Percentiles rank a stretch among this genome's conserved stretches.
phyloP scores from a whole-genome alignment of 208 protist genomes.

The Crithidia fasciculata region DNA sequence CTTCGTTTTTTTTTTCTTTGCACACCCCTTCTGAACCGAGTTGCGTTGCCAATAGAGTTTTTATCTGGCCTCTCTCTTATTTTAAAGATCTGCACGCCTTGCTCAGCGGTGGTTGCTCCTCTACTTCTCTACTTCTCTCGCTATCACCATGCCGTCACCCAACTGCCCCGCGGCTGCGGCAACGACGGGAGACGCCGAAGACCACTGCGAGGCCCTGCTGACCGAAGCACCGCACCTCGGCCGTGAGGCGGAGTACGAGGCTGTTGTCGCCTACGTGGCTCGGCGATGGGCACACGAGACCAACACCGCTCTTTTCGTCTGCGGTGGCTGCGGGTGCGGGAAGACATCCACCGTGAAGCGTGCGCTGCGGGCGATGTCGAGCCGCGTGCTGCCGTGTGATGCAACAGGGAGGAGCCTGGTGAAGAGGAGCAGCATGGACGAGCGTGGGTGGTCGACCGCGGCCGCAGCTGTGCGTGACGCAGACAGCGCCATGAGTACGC shows the following conservation, averaged over 20 bases:
- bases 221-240: slow-evolving; percentile 33
- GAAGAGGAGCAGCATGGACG: slow-evolving; percentile 19
- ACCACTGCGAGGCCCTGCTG: slow-evolving; percentile 24
- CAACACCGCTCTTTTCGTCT: slow-evolving; percentile 75
- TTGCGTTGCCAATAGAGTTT: too few relatives aligned
- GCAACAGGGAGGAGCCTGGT: slow-evolving; percentile 23
- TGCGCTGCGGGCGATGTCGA: slow-evolving; percentile 61
- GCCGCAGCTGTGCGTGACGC: not conserved
- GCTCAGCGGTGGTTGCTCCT: too few relatives aligned
- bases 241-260: slow-evolving; percentile 65
- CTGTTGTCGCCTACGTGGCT: slow-evolving; percentile 57
- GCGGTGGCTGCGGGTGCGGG: slow-evolving; percentile 84
- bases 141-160: too few relatives aligned
- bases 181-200: slow-evolving; percentile 1
- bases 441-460: slow-evolving; percentile 21
- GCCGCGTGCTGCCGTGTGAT: slow-evolving; percentile 63
- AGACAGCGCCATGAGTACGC: not conserved
- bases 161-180: not conserved
- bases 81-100: too few relatives aligned
- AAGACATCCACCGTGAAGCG: slow-evolving; percentile 85
- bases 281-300: slow-evolving; percentile 36
- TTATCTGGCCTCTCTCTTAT: too few relatives aligned
- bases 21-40: too few relatives aligned
- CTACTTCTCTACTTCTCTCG: too few relatives aligned
- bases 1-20: too few relatives aligned